phyloP scores from a whole-genome alignment of 768 basidiomycete genomes.

The Gloeopeniophorella convolvens region DNA sequence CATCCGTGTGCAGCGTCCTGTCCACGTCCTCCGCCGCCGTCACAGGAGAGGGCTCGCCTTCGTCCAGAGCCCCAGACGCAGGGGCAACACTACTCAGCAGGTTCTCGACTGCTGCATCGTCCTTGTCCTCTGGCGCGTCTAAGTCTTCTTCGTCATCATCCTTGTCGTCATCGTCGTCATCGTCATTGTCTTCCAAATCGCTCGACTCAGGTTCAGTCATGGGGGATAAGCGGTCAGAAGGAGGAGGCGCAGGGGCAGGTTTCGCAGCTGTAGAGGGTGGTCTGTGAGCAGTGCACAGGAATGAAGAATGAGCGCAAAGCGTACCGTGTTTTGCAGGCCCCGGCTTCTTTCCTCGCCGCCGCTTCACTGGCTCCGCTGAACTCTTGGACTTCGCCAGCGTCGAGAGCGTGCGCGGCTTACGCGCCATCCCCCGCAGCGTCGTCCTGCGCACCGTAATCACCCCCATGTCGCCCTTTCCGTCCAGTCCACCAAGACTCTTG shows the following conservation, averaged over 20 bases:
- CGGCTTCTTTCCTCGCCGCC: no score
- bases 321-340: no score
- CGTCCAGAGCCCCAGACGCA: not conserved
- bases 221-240: no score
- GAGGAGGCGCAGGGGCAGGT: no score
- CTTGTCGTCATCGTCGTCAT: not conserved
- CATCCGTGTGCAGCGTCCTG: not conserved
- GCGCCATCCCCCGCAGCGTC: no score
- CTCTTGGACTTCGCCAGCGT: no score
- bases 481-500: no score
- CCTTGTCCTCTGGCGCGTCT: conserved; percentile 9
- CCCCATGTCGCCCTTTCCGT: not conserved
- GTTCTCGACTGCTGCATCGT: conserved; percentile 17
- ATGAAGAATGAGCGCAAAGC: no score
- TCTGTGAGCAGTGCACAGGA: no score
- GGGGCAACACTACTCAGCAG: not conserved
- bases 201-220: not conserved
- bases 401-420: no score
- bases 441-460: not conserved
- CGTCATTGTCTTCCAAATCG: not conserved
- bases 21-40: not conserved
- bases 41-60: conserved; percentile 7
- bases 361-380: no score
- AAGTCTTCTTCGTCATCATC: not conserved
- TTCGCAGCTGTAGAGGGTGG: no score